phyloP scores from a whole-genome alignment of 805 yeast species.

The Wickerhamiella dianesei region DNA sequence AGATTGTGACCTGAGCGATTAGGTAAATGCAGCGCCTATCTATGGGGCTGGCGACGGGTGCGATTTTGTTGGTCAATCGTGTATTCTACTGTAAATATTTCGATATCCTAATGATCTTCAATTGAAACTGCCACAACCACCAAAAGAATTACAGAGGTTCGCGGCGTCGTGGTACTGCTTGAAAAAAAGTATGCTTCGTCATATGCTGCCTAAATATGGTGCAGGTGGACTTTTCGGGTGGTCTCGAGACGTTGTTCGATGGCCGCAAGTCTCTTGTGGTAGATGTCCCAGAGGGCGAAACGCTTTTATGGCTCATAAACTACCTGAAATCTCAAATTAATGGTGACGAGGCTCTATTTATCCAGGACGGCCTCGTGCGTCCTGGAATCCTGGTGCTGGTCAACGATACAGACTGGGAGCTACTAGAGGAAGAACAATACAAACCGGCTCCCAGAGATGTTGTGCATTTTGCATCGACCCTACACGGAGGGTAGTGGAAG shows the following conservation, averaged over 20 bases:
- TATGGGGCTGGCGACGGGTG: no score
- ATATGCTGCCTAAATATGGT: constrained; percentile 6
- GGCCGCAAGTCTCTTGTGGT: constrained; percentile 43
- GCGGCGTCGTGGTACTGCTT: no score
- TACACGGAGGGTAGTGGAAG: constrained; percentile 69
- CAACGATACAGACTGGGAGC: constrained; percentile 94
- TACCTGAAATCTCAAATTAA: constrained; percentile 43
- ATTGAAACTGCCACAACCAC: no score
- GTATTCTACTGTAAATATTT: no score
- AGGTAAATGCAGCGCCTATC: not conserved
- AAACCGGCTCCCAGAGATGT: constrained; percentile 63
- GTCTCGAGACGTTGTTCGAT: constrained; percentile 66
- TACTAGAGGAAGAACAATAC: constrained; percentile 78
- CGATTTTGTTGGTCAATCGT: no score
- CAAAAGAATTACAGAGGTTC: no score
- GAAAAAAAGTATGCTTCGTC: not conserved
- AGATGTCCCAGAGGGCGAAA: constrained; percentile 29
- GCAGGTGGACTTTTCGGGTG: constrained; percentile 41
- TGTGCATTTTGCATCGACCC: constrained; percentile 78
- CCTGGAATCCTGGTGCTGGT: constrained; percentile 88
- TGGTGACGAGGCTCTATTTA: constrained; percentile 52
- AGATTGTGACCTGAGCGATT: not conserved
- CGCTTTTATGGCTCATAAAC: constrained; percentile 39
- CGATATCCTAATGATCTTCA: no score
- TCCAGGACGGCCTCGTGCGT: constrained; percentile 69